Evolutionary conservation across 129 eudicot genomes (phyloP).

Genomic region (Sambucus nigra): DNA sequence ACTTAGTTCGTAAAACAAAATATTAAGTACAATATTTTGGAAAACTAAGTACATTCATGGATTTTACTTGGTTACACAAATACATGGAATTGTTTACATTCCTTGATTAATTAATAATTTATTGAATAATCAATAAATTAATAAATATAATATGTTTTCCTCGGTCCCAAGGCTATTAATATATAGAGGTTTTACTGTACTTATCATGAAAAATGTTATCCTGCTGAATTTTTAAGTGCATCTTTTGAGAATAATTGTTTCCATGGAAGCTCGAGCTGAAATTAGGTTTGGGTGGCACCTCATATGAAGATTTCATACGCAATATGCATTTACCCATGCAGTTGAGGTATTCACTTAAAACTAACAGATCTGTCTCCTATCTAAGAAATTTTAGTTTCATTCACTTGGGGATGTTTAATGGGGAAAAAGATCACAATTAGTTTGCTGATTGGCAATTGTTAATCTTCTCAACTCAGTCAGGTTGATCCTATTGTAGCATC

Average conservation of each 20-base stretch:
- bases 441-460: slow-evolving; percentile 2
- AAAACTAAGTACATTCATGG: no score
- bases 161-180: no score
- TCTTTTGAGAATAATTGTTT: slow-evolving; percentile 10
- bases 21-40: no score
- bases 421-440: neutral
- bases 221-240: neutral
- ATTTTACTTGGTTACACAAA: no score
- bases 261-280: slow-evolving; percentile 77
- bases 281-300: slow-evolving; percentile 91
- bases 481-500: slow-evolving; percentile 98
- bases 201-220: neutral
- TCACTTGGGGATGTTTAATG: no score
- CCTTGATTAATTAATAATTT: no score
- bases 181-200: no score
- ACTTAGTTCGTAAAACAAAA: no score
- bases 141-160: no score
- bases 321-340: slow-evolving; percentile 91
- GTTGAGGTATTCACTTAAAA: slow-evolving; percentile 41
- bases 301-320: slow-evolving; percentile 74
- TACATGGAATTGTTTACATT: no score
- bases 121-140: no score
- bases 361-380: neutral
- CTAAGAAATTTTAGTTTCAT: neutral
- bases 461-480: slow-evolving; percentile 43